Conservation (phyloP, 2,329 filamentous ascomycete species). For the Microdochium paspali region DNA sequence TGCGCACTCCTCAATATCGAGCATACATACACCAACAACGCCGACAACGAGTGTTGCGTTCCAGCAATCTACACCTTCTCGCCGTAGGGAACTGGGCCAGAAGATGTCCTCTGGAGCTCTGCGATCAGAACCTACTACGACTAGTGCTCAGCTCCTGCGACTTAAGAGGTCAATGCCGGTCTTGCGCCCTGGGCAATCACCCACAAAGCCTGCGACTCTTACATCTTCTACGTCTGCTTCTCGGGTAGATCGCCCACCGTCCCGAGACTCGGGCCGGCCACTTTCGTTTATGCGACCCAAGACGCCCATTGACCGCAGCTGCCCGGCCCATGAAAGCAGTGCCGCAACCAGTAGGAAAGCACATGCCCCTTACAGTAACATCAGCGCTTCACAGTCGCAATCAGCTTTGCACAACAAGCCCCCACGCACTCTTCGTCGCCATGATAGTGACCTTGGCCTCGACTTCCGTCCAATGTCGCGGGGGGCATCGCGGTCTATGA, state of each 20-base stretch:
- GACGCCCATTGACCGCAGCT: conserved; percentile 58
- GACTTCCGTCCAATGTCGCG: conserved; percentile 50
- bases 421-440: conserved; percentile 63
- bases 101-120: conserved; percentile 45
- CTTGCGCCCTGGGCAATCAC: conserved; percentile 41
- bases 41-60: conserved; percentile 43
- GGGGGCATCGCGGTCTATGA: conserved; percentile 45
- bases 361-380: conserved; percentile 68
- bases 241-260: conserved; percentile 49
- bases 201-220: conserved; percentile 32
- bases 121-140: conserved; percentile 53
- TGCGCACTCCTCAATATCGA: conserved; percentile 57
- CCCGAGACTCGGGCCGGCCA: conserved; percentile 43
- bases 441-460: conserved; percentile 66
- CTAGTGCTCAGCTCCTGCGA: conserved; percentile 54
- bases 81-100: conserved; percentile 47
- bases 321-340: conserved; percentile 39
- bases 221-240: conserved; percentile 10
- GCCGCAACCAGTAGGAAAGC: conserved; percentile 46
- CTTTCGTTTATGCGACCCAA: conserved; percentile 51
- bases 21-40: conserved; percentile 51
- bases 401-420: conserved; percentile 61
- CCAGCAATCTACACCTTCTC: conserved; percentile 45
- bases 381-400: conserved; percentile 70
- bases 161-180: conserved; percentile 57